These are phyloP conservation scores for Protoeuglena noctilucae DNA, from an alignment of 139 green algal genomes.

Conservation along the genomic window DNA sequence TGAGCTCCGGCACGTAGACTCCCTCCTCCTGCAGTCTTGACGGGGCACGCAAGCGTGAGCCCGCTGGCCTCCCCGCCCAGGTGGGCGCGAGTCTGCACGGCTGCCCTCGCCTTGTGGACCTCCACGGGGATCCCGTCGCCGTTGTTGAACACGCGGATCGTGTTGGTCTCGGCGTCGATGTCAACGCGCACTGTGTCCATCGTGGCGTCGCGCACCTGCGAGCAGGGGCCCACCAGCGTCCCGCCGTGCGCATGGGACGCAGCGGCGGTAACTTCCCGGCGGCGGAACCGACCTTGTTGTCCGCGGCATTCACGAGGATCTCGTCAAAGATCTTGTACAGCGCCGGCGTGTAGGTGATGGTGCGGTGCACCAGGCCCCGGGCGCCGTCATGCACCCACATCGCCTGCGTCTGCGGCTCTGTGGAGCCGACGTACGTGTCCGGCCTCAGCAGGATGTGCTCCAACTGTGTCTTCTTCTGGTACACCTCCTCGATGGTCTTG, in stretches of 20 bases:
- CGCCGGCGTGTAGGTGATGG: conserved; percentile 68
- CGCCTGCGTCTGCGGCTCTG: conserved; percentile 63
- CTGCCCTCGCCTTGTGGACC: conserved; percentile 84
- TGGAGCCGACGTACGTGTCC: conserved; percentile 94
- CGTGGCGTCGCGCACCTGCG: conserved; percentile 66
- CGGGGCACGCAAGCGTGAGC: conserved; percentile 23
- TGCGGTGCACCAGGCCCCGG: conserved; percentile 31
- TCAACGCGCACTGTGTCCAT: conserved; percentile 83
- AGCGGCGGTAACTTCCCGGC: too few relatives aligned
- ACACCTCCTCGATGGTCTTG: conserved; percentile 86
- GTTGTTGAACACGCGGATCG: conserved; percentile 86
- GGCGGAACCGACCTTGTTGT: too few relatives aligned
- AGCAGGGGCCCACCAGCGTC: too few relatives aligned
- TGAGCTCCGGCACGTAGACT: conserved; percentile 94
- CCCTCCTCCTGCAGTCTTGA: too few relatives aligned
- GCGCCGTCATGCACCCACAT: conserved; percentile 87
- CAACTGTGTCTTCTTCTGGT: conserved; percentile 95
- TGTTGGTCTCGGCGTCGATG: conserved; percentile 51
- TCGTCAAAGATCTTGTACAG: conserved; percentile 99
- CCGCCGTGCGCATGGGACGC: too few relatives aligned
- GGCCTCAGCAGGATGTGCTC: conserved; percentile 96
- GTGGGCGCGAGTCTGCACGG: not conserved
- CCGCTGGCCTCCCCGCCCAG: too few relatives aligned
- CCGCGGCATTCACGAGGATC: conserved; percentile 96
- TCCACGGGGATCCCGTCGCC: conserved; percentile 89